Percentiles rank a stretch among this genome's conserved stretches.
These are phyloP conservation scores for Nyctanthes arbortristis DNA, from an alignment of 257 asterid species.

Conservation along the genomic window DNA sequence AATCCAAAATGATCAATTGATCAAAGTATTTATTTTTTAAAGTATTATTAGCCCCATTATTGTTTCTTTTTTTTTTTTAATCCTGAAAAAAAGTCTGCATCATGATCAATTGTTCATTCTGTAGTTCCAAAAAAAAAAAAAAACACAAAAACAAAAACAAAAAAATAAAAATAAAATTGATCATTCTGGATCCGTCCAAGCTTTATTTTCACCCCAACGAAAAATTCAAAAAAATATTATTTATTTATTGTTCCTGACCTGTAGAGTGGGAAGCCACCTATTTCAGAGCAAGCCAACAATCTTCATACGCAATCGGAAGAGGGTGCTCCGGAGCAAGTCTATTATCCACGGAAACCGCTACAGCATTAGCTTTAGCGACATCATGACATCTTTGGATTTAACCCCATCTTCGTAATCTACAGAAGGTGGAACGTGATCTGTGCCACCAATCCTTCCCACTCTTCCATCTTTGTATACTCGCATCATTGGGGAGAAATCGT, in stretches of 20 bases:
- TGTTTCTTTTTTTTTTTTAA: too few species aligned
- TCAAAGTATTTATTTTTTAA: too few species aligned
- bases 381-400: conserved; percentile 42
- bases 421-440: conserved; percentile 28
- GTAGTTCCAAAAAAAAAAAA: too few species aligned
- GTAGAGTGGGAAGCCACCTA: conserved; percentile 31
- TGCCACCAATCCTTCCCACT: conserved; percentile 25
- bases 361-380: conserved; percentile 38
- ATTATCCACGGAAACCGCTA: conserved; percentile 33
- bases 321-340: conserved; percentile 43
- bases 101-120: too few species aligned
- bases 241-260: neutral
- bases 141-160: too few species aligned
- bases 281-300: conserved; percentile 36
- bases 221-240: too few species aligned
- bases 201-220: too few species aligned
- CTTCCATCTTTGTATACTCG: conserved; percentile 41
- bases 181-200: too few species aligned
- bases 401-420: conserved; percentile 37
- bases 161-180: too few species aligned
- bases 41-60: too few species aligned
- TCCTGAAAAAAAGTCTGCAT: too few species aligned
- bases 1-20: too few species aligned
- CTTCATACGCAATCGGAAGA: conserved; percentile 35
- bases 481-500: conserved; percentile 31